phyloP scores from a whole-genome alignment of 2,329 filamentous ascomycete genomes.

The Trichoderma cornu-damae region DNA sequence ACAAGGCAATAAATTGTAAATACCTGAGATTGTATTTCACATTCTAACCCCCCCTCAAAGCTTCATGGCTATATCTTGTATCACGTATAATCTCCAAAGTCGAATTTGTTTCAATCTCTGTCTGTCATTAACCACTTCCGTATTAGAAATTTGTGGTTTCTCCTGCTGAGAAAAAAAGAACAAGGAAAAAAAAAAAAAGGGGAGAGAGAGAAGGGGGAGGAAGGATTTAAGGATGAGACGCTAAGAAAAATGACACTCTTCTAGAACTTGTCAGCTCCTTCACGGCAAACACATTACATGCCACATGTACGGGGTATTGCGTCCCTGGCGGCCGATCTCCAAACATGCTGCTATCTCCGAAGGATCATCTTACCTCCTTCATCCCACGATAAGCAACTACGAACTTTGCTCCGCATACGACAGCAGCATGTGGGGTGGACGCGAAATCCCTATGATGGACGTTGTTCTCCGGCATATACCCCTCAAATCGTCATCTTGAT shows the following conservation, averaged over 20 bases:
- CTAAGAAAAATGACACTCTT: background rate
- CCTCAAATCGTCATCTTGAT: background rate
- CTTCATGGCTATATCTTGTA: no score
- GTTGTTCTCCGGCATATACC: background rate
- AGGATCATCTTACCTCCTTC: background rate
- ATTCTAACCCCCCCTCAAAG: no score
- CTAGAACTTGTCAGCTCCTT: background rate
- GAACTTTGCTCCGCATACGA: background rate
- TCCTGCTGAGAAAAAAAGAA: no score
- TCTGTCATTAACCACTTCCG: background rate
- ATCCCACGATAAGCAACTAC: background rate
- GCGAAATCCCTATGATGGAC: background rate
- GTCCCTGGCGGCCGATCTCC: background rate
- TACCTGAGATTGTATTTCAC: no score
- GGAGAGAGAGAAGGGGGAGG: rapidly evolving
- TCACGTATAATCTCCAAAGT: no score
- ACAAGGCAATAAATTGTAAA: no score
- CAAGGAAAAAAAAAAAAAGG: no score
- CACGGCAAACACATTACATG: background rate
- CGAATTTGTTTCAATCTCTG: no score
- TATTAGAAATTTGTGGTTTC: no score
- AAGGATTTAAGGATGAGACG: background rate
- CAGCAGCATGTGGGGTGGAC: background rate
- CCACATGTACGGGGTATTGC: background rate
- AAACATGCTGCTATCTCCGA: background rate